Conservation (phyloP, 78 protist genomes). For the Polysphondylium violaceum region DNA sequence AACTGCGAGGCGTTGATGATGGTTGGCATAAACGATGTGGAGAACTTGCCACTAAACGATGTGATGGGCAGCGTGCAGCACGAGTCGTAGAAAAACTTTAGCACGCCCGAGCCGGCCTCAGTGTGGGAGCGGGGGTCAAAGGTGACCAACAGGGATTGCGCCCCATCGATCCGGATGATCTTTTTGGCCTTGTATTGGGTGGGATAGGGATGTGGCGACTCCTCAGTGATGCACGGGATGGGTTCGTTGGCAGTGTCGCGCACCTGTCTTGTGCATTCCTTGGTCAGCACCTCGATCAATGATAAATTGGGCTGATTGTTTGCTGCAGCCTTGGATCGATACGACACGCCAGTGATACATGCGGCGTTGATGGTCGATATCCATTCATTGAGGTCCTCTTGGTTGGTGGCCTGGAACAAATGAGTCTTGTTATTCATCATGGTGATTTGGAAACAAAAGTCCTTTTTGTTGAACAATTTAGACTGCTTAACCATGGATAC, state of each 20-base stretch:
- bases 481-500: conserved; percentile 33
- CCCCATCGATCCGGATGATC: conserved; percentile 64
- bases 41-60: conserved; percentile 39
- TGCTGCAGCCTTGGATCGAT: conserved; percentile 47
- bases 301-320: conserved; percentile 9
- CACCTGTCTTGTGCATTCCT: conserved; percentile 30
- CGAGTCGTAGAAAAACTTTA: conserved; percentile 56
- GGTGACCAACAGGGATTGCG: conserved; percentile 22
- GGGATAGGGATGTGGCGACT: conserved; percentile 74
- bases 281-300: conserved; percentile 29
- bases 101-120: conserved; percentile 42
- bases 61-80: conserved; percentile 40
- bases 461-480: conserved; percentile 11
- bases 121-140: conserved; percentile 29
- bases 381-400: conserved; percentile 61
- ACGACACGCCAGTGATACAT: conserved; percentile 39
- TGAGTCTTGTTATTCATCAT: conserved; percentile 40
- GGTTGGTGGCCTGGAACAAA: conserved; percentile 17
- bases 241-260: conserved; percentile 30
- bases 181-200: conserved; percentile 16
- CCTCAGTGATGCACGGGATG: conserved; percentile 3
- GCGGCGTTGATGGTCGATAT: conserved; percentile 41
- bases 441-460: conserved; percentile 41
- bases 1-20: conserved; percentile 30
- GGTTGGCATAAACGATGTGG: conserved; percentile 29